Base-by-base conservation (phyloP, 129 eudicot species). In the Lactuca sativa region DNA sequence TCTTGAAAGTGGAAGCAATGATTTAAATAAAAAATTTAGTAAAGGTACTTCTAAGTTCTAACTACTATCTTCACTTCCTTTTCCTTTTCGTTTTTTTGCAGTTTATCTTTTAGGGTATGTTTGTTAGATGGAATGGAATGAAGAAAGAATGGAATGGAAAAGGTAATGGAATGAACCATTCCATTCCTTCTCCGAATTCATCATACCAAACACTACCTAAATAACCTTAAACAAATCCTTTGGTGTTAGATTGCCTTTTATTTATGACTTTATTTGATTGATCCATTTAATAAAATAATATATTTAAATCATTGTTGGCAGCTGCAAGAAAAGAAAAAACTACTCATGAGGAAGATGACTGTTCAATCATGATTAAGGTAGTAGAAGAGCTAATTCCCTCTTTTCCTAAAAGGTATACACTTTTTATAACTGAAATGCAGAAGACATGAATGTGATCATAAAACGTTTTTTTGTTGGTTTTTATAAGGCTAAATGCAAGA, bases 1-100 rank as follows among this genome's bases (percentile, higher is more conserved):
- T 80, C 86, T 84, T 55, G 76, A 75, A 61, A 70, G 3, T 14
- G 53, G 73, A 52, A 52, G 16, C 61, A 14, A n/a, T 60, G 61
- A 61, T 61, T 47, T 31, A 17, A 74, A 44, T 59, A 31, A 5
- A 67, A 66, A 57, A 37, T 15, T 58, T 11, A 36, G 43, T 18
- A 61, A 18, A 75, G 79, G 79, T 75, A 65, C 49, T 40, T 73
- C 47, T 14, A 65, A 65, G 37, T 40, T 73, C 47, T 14, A 65
- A 12, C 25, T 13, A 13, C 32, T 69, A 36, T 34, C 74, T 40
- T 55, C 55, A 38, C 54, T 40, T 56, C 38, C 48, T 56, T 69
- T 69, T 56, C 51, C 9, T 59, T 59, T 25, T 17, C 6, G 12
- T 38, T 18, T 64, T 52, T 17, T 4, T 40, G 36, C 17, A 17